Conservation (phyloP, 225 moss, liverwort and hornwort species). For the Climacium dendroides region DNA sequence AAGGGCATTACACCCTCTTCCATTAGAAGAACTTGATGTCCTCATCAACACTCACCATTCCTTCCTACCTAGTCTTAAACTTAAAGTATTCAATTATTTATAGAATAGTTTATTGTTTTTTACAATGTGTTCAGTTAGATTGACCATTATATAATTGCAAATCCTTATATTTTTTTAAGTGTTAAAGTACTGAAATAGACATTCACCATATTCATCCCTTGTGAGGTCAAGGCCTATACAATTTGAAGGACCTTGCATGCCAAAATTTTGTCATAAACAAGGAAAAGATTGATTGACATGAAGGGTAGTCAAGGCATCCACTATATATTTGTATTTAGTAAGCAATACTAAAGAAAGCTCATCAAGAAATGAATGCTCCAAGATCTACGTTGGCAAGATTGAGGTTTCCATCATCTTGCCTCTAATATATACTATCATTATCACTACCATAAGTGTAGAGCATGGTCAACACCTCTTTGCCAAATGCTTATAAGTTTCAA, state of each 20-base stretch:
- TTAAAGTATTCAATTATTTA: not conserved
- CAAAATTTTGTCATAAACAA: not conserved
- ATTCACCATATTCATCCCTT: not conserved
- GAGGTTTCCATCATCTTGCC: not conserved
- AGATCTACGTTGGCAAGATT: not conserved
- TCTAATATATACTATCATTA: not conserved
- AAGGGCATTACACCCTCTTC: too few species aligned
- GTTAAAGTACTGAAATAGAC: not conserved
- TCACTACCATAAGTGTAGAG: rapidly evolving
- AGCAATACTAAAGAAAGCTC: rapidly evolving
- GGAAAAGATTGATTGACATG: rapidly evolving
- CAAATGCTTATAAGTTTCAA: rapidly evolving
- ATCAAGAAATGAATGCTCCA: not conserved
- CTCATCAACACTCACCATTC: too few species aligned
- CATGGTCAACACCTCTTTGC: rapidly evolving
- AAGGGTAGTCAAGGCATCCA: not conserved
- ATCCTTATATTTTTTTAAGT: not conserved
- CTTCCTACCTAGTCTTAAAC: too few species aligned
- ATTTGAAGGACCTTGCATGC: rapidly evolving
- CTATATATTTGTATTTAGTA: too few species aligned
- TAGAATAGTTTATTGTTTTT: not conserved
- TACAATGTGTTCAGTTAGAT: not conserved
- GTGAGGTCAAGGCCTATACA: not conserved
- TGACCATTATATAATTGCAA: not conserved
- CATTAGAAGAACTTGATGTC: too few species aligned